phyloP scores from a whole-genome alignment of 257 asterid species.

The Solanum chiquidenum region DNA sequence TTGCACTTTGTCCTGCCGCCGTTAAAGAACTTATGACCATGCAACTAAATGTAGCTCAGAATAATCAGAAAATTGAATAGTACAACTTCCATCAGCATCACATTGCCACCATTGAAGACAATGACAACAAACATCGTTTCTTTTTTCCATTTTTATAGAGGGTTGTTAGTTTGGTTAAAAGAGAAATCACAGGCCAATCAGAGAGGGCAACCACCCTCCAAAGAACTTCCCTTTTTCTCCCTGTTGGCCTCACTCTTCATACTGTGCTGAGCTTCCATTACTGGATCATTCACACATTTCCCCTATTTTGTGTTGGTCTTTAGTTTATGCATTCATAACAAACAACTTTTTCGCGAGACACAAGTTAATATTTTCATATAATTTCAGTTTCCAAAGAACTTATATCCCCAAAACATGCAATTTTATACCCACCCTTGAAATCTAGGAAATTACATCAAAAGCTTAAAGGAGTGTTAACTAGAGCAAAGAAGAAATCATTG shows the following conservation, averaged over 20 bases:
- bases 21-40: background rate
- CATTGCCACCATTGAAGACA: background rate
- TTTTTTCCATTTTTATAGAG: background rate
- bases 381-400: background rate
- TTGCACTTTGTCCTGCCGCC: background rate
- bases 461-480: background rate
- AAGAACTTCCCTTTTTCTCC: background rate
- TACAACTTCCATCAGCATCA: background rate
- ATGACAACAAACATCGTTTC: background rate
- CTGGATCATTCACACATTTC: background rate
- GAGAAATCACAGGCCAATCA: background rate
- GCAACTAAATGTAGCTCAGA: background rate
- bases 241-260: background rate
- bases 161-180: background rate
- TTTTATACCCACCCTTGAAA: background rate
- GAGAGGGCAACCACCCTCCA: background rate
- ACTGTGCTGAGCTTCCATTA: background rate
- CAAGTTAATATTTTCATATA: background rate
- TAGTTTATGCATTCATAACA: background rate
- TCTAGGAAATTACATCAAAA: background rate
- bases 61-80: background rate
- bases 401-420: background rate
- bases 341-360: background rate
- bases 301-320: background rate
- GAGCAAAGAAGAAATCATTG: background rate